These are phyloP conservation scores for Rauvolfia tetraphylla DNA, from an alignment of 257 asterid genomes.

Conservation along the genomic window DNA sequence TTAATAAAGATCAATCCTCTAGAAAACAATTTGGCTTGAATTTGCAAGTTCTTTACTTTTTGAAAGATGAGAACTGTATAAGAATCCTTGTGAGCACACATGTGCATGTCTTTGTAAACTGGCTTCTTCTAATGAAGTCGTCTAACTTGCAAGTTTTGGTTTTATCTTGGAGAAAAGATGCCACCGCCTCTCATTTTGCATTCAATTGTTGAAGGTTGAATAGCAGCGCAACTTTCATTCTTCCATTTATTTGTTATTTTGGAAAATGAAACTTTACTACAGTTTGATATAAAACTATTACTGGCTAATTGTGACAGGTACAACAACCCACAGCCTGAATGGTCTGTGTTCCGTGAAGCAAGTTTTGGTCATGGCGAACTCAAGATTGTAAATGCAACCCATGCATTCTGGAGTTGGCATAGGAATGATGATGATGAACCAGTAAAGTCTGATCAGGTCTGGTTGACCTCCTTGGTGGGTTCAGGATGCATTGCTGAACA, in stretches of 20 bases:
- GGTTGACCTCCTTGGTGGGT: conserved; percentile 54
- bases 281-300: conserved; percentile 1
- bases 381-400: conserved; percentile 57
- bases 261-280: background rate
- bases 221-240: background rate
- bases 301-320: conserved; percentile 41
- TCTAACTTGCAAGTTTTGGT: background rate
- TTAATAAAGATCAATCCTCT: background rate
- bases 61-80: background rate
- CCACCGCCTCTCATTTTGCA: background rate
- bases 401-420: conserved; percentile 97
- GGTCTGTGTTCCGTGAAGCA: conserved; percentile 94
- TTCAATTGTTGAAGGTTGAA: background rate
- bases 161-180: background rate
- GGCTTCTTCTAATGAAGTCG: background rate
- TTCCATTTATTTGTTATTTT: background rate
- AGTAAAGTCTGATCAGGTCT: conserved; percentile 68
- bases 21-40: background rate
- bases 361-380: conserved; percentile 97
- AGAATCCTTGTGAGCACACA: background rate
- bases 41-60: background rate
- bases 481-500: conserved; percentile 47
- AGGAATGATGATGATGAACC: conserved; percentile 82
- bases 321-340: conserved; percentile 53
- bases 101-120: too few species aligned